Percentiles rank a stretch among this genome's conserved stretches.
Evolutionary conservation across 495 filamentous ascomycete genomes (phyloP).

Genomic region (Aspergillus affinis): DNA sequence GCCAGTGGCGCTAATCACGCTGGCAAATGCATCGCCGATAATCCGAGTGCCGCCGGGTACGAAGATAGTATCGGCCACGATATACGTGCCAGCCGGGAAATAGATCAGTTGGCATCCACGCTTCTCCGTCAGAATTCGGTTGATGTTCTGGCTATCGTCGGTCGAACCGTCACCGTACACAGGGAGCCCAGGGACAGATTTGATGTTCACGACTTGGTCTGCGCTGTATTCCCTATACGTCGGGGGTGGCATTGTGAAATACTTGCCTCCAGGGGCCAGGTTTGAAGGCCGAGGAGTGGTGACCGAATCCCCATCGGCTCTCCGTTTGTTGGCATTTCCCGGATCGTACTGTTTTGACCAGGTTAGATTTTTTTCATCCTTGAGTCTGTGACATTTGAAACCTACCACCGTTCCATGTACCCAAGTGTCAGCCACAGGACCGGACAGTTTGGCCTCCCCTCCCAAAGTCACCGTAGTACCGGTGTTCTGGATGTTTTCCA

Average conservation of each 20-base stretch:
- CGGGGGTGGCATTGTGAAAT: slow-evolving; percentile 25
- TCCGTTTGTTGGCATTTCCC: slow-evolving; percentile 12
- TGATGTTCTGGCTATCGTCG: slow-evolving; percentile 47
- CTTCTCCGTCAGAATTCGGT: slow-evolving; percentile 46
- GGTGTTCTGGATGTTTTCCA: slow-evolving; percentile 27
- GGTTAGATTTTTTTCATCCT: background rate
- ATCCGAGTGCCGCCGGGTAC: slow-evolving; percentile 50
- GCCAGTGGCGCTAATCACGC: slow-evolving; percentile 46
- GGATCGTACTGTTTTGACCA: slow-evolving; percentile 16
- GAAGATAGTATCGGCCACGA: slow-evolving; percentile 54
- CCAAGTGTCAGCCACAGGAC: slow-evolving; percentile 29
- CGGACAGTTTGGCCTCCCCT: slow-evolving; percentile 12
- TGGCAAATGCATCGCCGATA: slow-evolving; percentile 49
- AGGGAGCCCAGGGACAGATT: slow-evolving; percentile 31
- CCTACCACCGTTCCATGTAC: slow-evolving; percentile 30
- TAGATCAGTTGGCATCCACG: slow-evolving; percentile 47
- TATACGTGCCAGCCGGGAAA: slow-evolving; percentile 59
- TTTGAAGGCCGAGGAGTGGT: slow-evolving; percentile 16
- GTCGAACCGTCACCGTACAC: slow-evolving; percentile 38
- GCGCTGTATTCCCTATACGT: slow-evolving; percentile 49
- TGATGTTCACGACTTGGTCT: slow-evolving; percentile 46
- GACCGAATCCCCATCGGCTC: slow-evolving; percentile 17
- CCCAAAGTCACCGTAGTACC: slow-evolving; percentile 25
- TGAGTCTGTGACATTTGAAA: background rate
- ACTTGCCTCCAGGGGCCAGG: slow-evolving; percentile 25